These are phyloP conservation scores for Porphyrellus cyaneotinctus DNA, from an alignment of 768 basidiomycete species.

Conservation along the genomic window DNA sequence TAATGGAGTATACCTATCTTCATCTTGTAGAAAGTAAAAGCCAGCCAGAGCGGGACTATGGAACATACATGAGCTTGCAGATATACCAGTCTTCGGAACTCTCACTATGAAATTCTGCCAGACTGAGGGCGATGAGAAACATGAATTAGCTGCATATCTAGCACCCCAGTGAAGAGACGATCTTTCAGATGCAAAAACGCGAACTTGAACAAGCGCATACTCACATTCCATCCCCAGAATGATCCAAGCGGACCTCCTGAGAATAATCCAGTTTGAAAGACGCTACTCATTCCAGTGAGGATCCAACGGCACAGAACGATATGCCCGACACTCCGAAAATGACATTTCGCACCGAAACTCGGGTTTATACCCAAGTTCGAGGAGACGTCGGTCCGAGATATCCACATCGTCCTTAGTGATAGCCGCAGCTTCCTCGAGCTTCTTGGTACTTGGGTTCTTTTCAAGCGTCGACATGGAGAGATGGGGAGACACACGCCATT, in stretches of 20 bases:
- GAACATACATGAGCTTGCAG: constrained; percentile 1
- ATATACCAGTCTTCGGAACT: neutral
- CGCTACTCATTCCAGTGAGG: constrained; percentile 56
- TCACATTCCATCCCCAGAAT: constrained; percentile 63
- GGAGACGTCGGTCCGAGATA: constrained; percentile 39
- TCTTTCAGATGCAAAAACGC: neutral
- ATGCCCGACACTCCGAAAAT: constrained; percentile 55
- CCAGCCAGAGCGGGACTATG: constrained; percentile 54
- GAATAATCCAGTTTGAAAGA: constrained; percentile 56
- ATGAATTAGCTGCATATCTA: constrained; percentile 57
- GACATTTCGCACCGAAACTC: constrained; percentile 60
- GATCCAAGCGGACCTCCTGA: constrained; percentile 55
- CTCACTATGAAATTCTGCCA: constrained; percentile 57
- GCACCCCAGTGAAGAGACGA: neutral
- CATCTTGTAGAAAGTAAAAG: constrained; percentile 57
- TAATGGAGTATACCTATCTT: constrained; percentile 61
- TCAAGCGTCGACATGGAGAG: constrained; percentile 5
- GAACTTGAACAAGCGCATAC: constrained; percentile 6
- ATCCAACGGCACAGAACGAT: constrained; percentile 58
- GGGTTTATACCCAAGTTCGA: constrained; percentile 51
- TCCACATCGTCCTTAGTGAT: constrained; percentile 2
- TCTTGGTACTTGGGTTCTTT: constrained; percentile 5
- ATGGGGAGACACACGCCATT: neutral
- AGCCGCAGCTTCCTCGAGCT: constrained; percentile 9
- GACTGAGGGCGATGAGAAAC: constrained; percentile 51